phyloP scores from a whole-genome alignment of 257 asterid species.

The Striga asiatica region DNA sequence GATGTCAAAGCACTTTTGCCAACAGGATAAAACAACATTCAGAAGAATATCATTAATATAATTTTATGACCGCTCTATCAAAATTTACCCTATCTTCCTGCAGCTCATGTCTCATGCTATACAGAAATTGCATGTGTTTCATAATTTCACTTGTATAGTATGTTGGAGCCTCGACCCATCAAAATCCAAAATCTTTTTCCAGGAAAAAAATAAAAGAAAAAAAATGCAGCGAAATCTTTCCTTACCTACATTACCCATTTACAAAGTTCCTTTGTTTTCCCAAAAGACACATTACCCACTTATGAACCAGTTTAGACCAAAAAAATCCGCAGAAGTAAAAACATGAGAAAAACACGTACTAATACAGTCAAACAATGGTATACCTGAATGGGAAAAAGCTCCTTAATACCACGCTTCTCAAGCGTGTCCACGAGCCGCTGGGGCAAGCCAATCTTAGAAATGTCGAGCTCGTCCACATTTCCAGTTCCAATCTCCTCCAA shows the following conservation, averaged over 20 bases:
- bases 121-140: too few relatives aligned
- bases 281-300: not conserved
- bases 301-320: not conserved
- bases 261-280: too few relatives aligned
- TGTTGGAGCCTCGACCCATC: too few relatives aligned
- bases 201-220: too few relatives aligned
- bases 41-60: not conserved
- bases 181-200: too few relatives aligned
- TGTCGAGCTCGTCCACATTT: conserved; percentile 38
- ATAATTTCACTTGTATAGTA: too few relatives aligned
- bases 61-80: not conserved
- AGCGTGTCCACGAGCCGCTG: conserved; percentile 64
- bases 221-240: too few relatives aligned
- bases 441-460: conserved; percentile 66
- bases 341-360: too few relatives aligned
- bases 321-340: not conserved
- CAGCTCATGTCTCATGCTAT: too few relatives aligned
- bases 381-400: conserved; percentile 86
- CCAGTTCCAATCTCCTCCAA: conserved; percentile 24
- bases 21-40: not conserved
- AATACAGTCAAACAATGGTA: not conserved
- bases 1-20: not conserved
- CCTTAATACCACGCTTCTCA: conserved; percentile 63
- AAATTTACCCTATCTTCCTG: too few relatives aligned
- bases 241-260: too few relatives aligned